These are phyloP conservation scores for Globisporangium ultimum DNA, from an alignment of 352 stramenopile genomes.

Conservation along the genomic window DNA sequence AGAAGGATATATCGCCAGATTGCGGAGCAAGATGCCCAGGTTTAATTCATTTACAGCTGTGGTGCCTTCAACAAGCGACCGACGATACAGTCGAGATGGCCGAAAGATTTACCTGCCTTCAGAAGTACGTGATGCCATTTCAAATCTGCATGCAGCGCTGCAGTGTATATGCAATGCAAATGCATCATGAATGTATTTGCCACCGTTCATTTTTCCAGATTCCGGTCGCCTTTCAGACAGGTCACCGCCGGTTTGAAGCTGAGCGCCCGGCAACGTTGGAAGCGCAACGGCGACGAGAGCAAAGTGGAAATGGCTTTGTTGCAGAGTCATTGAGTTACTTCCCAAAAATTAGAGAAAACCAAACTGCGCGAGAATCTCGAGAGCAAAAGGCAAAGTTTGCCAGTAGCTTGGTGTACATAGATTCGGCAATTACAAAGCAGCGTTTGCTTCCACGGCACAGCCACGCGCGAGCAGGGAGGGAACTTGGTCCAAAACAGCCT, in stretches of 20 bases:
- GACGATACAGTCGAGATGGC: conserved; percentile 17
- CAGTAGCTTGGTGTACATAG: conserved; percentile 8
- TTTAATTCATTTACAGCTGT: conserved; percentile 8
- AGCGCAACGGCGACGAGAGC: conserved; percentile 19
- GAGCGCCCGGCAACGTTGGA: conserved; percentile 34
- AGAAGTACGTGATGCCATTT: conserved; percentile 20
- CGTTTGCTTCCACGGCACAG: conserved; percentile 3
- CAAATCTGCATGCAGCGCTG: neutral
- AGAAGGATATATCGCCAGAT: neutral
- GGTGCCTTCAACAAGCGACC: neutral
- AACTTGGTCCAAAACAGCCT: neutral
- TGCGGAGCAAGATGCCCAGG: neutral
- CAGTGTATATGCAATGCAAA: neutral
- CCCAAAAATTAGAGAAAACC: conserved; percentile 45
- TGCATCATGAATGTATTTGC: too few species aligned
- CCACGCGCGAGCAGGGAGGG: neutral
- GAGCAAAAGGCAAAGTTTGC: conserved; percentile 30
- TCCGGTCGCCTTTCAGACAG: conserved; percentile 22
- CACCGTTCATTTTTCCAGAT: conserved; percentile 18
- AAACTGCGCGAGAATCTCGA: conserved; percentile 32
- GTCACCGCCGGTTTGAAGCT: conserved; percentile 20
- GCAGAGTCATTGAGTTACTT: conserved; percentile 44
- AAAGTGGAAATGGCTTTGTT: conserved; percentile 25
- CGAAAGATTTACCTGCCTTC: conserved; percentile 32
- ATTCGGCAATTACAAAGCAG: conserved; percentile 8